Conservation (phyloP, 1,139 yeast genomes). For the Sugiyamaella xylanicola region DNA sequence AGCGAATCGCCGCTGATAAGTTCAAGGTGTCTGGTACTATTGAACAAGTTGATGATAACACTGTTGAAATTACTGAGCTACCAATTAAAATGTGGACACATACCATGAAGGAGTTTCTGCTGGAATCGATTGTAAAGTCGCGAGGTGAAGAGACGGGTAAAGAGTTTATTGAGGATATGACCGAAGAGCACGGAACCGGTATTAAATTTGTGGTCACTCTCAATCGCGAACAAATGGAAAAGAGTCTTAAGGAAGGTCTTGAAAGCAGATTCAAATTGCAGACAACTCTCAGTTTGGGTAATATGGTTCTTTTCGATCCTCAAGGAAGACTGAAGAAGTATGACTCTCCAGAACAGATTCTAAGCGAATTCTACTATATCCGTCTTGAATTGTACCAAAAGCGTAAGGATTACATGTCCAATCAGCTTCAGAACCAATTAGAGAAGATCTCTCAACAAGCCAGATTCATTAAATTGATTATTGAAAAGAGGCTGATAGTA, state of each 20-base stretch:
- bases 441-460: conserved; percentile 82
- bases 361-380: conserved; percentile 80
- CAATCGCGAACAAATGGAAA: conserved; percentile 78
- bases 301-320: conserved; percentile 98
- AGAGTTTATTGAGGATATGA: conserved; percentile 96
- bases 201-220: conserved; percentile 78
- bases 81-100: conserved; percentile 95
- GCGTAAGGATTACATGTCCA: conserved; percentile 79
- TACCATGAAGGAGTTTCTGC: conserved; percentile 79
- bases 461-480: conserved; percentile 85
- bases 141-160: conserved; percentile 34
- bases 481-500: conserved; percentile 68
- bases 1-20: conserved; percentile 58
- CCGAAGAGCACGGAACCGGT: conserved; percentile 86
- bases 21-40: conserved; percentile 78
- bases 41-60: conserved; percentile 76
- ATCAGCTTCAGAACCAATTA: conserved; percentile 70
- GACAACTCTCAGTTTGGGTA: conserved; percentile 67
- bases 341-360: conserved; percentile 70
- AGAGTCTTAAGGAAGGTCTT: conserved; percentile 71
- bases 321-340: conserved; percentile 85
- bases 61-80: conserved; percentile 86
- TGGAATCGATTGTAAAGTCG: conserved; percentile 57
- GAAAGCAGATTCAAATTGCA: conserved; percentile 80
- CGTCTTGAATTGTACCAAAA: conserved; percentile 88